Evolutionary conservation across 192 early-diverging fungal genomes (phyloP), one percentile per base, ranked within the genome.

Genomic region (Radiomyces spectabilis): DNA sequence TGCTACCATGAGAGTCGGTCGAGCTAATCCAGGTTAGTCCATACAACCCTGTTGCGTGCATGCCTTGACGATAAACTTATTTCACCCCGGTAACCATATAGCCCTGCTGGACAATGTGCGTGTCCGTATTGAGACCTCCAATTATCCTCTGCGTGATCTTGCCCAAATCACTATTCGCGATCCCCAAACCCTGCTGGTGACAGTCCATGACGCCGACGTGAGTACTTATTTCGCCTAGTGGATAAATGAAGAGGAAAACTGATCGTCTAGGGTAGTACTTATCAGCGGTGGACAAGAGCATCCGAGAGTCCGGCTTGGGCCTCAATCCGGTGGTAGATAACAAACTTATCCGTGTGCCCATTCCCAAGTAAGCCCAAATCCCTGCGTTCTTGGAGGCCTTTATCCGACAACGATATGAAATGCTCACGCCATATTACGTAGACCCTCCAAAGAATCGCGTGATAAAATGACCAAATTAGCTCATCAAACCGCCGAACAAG

Each of bases 81-180:
- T 37, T 24, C 24, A 41, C 24, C 12, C 1, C 5, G n/a, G n/a
- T n/a, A n/a, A n/a, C n/a, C n/a, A n/a, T 27, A 52, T 38, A 83
- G 83, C 80, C 0, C 69, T 93, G n/a, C 64, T 93, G 56, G 87
- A 89, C 53, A 62, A 73, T 10, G 76, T 93, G 2, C 69, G 64
- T 39, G 84, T 93, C 12, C 59, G 69, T 37, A 61, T 86, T 33
- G 75, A 84, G 39, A 58, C 65, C 22, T 69, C 66, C 10, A 74
- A 72, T 18, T 78, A 79, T 24, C 56, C 71, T 12, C 61, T 94
- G 19, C 64, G 77, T 1, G 81, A 85, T 31, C 47, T 92, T 16
- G 86, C 89, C 1, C 84, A 86, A 62, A 74, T 94, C 4, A 74
- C 83, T 15, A 77, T 92, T 59, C 89, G 92, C 63, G 89, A 94